phyloP scores from a whole-genome alignment of 129 eudicot species.

The Dittrichia graveolens region DNA sequence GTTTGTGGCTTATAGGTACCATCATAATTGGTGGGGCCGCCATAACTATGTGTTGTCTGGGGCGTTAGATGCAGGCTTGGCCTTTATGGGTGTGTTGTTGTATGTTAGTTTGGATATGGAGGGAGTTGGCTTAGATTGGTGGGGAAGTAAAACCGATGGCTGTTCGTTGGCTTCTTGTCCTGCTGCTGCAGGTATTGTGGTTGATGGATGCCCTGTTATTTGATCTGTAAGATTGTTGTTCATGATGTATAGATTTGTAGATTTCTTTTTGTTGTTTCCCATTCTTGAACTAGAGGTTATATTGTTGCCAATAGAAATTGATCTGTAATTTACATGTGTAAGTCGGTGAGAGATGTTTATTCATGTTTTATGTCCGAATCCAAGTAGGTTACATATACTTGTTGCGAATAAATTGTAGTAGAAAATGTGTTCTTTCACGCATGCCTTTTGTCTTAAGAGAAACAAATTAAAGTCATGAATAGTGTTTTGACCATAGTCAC shows the following conservation, averaged over 20 bases:
- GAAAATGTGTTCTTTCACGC: too few relatives aligned
- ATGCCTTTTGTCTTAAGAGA: too few relatives aligned
- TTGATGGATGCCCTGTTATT: constrained; percentile 62
- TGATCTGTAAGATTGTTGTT: constrained; percentile 8
- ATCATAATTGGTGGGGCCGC: constrained; percentile 79
- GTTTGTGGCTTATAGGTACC: constrained; percentile 63
- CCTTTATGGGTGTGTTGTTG: constrained; percentile 75
- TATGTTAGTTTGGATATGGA: constrained; percentile 65
- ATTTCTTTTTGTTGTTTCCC: constrained; percentile 10
- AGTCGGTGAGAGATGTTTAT: too few relatives aligned
- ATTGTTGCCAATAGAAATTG: neutral
- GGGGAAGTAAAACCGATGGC: constrained; percentile 67
- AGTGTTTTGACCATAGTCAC: too few relatives aligned
- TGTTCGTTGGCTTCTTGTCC: constrained; percentile 85
- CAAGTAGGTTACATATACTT: too few relatives aligned
- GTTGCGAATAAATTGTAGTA: too few relatives aligned
- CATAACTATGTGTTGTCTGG: constrained; percentile 77
- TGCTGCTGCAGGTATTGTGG: constrained; percentile 61
- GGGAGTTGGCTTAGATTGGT: constrained; percentile 66
- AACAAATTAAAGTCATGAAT: too few relatives aligned
- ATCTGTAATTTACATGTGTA: neutral
- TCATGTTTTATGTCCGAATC: too few relatives aligned
- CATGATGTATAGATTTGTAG: constrained; percentile 15
- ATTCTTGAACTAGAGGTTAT: constrained; percentile 17
- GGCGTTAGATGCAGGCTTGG: constrained; percentile 90